phyloP scores from a whole-genome alignment of 2,329 filamentous ascomycete species.

The Sporothrix mexicana region DNA sequence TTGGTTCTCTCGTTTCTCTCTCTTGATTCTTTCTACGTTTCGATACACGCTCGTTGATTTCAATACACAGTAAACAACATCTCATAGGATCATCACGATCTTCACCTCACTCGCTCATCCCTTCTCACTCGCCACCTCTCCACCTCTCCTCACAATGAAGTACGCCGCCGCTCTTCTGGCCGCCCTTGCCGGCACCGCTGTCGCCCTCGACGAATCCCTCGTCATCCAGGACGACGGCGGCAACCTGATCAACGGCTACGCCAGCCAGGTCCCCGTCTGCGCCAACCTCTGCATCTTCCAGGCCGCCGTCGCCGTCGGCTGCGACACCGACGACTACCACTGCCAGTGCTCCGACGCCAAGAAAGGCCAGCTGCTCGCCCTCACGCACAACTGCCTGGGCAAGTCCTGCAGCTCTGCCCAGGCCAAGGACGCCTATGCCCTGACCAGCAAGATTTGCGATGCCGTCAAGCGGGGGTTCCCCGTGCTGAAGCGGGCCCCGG shows the following conservation, averaged over 20 bases:
- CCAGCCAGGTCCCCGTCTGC: conserved; percentile 43
- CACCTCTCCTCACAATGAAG: not conserved
- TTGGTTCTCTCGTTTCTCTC: not conserved
- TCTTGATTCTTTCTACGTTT: not conserved
- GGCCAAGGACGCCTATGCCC: conserved; percentile 10
- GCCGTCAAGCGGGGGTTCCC: conserved; percentile 26
- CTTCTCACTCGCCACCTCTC: not conserved
- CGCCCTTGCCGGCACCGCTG: not conserved
- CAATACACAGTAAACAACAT: not conserved
- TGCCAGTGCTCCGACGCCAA: conserved; percentile 36
- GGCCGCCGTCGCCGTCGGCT: conserved; percentile 35
- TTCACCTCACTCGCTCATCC: not conserved
- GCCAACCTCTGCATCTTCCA: conserved; percentile 36
- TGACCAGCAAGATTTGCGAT: conserved; percentile 30
- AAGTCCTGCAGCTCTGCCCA: conserved; percentile 32
- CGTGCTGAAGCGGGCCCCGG: not conserved
- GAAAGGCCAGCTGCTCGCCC: conserved; percentile 30
- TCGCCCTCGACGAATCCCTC: conserved; percentile 17
- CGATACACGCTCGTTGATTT: conserved; percentile 4
- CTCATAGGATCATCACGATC: not conserved
- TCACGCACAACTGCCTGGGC: conserved; percentile 35
- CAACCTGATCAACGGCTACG: conserved; percentile 50
- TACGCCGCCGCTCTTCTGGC: not conserved
- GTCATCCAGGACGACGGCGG: conserved; percentile 26
- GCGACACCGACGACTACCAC: conserved; percentile 34